Percentiles rank a stretch among this genome's conserved stretches.
phyloP scores from a whole-genome alignment of 2,329 filamentous ascomycete genomes.

The Penicillium brevicompactum region DNA sequence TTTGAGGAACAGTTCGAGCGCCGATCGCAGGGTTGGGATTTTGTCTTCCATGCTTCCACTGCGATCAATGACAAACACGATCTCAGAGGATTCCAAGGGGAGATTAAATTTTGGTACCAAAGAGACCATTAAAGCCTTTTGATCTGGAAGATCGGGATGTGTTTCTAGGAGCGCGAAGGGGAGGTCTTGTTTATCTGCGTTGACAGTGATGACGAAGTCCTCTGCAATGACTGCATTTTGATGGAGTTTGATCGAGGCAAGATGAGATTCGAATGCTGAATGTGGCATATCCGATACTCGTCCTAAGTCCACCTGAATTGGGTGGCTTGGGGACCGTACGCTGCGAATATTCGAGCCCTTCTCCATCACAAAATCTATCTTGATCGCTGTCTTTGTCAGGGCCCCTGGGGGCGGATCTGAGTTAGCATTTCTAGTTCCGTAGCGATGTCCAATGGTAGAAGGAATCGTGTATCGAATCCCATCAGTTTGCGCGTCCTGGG shows the following conservation, averaged over 20 bases:
- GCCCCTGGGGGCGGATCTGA: background rate
- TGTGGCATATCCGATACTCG: slow-evolving; percentile 11
- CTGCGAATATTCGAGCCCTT: slow-evolving; percentile 16
- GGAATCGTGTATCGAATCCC: slow-evolving; percentile 18
- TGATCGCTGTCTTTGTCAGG: slow-evolving; percentile 6
- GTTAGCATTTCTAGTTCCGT: slow-evolving; percentile 3
- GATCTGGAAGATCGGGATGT: slow-evolving; percentile 7
- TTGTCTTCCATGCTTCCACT: slow-evolving; percentile 34
- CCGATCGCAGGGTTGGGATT: slow-evolving; percentile 57
- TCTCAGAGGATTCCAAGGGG: slow-evolving; percentile 10
- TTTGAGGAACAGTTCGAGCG: slow-evolving; percentile 66
- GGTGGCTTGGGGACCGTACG: slow-evolving; percentile 19
- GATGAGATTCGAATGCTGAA: slow-evolving; percentile 11
- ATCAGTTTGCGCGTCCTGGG: slow-evolving; percentile 12
- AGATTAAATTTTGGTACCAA: slow-evolving; percentile 11
- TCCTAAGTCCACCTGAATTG: slow-evolving; percentile 17
- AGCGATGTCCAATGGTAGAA: slow-evolving; percentile 17
- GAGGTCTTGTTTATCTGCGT: slow-evolving; percentile 8
- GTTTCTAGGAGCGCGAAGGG: slow-evolving; percentile 10
- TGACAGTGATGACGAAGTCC: slow-evolving; percentile 17
- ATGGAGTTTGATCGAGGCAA: slow-evolving; percentile 9
- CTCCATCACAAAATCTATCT: slow-evolving; percentile 15
- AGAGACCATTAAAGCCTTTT: slow-evolving; percentile 14
- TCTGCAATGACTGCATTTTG: slow-evolving; percentile 8
- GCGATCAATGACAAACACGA: slow-evolving; percentile 22